Conservation (phyloP, 1,139 yeast species). For the Yamadazyma diospyri region DNA sequence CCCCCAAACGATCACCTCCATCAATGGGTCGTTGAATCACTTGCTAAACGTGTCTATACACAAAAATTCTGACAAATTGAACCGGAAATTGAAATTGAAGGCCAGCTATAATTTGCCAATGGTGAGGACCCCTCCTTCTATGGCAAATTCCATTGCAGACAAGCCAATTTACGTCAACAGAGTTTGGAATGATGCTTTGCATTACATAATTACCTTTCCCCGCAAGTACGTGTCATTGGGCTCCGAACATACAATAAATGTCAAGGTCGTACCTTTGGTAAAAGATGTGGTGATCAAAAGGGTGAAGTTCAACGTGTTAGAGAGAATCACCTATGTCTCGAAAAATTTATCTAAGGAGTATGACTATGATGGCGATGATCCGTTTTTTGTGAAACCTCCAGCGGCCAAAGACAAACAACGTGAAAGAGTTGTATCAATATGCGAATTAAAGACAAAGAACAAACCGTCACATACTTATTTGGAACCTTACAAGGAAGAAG, state of each 20-base stretch:
- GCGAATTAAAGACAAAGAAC: constrained; percentile 59
- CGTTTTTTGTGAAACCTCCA: constrained; percentile 22
- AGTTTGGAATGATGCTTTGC: constrained; percentile 76
- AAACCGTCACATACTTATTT: constrained; percentile 29
- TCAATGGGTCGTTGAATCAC: constrained; percentile 48
- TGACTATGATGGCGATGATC: constrained; percentile 54
- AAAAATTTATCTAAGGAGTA: constrained; percentile 52
- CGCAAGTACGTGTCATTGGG: constrained; percentile 73
- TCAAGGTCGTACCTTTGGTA: constrained; percentile 71
- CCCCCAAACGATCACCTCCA: constrained; percentile 66
- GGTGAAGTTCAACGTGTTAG: constrained; percentile 68
- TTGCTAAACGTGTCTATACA: constrained; percentile 27
- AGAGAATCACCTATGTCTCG: constrained; percentile 66
- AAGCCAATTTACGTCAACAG: constrained; percentile 82
- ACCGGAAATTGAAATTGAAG: constrained; percentile 27
- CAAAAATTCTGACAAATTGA: constrained; percentile 35
- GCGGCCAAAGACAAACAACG: constrained; percentile 28
- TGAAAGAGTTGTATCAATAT: constrained; percentile 54
- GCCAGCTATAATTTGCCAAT: constrained; percentile 44
- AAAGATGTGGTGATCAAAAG: constrained; percentile 68
- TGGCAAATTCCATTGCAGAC: constrained; percentile 67
- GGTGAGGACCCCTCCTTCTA: constrained; percentile 79
- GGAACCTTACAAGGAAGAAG: constrained; percentile 60
- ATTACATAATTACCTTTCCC: constrained; percentile 76
- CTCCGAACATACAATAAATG: constrained; percentile 54